Percentiles rank a stretch among this genome's conserved stretches.
Conservation (phyloP, 1,284 basidiomycete species). For the Lentinula novae-zelandiae region DNA sequence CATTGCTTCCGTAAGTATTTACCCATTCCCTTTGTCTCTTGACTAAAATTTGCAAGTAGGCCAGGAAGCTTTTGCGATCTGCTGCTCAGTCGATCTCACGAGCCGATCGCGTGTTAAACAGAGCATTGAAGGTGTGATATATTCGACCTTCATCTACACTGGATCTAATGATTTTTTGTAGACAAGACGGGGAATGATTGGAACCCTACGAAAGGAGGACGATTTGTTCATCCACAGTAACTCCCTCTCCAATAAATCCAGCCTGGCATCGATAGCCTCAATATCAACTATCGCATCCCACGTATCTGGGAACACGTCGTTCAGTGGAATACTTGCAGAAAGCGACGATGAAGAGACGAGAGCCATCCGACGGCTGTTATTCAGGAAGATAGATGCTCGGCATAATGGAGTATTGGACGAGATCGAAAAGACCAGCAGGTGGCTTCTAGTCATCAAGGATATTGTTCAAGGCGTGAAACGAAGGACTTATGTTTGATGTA, state of each 20-base stretch:
- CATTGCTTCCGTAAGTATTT: slow-evolving; percentile 9
- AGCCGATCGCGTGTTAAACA: slow-evolving; percentile 45
- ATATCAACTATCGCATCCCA: slow-evolving; percentile 36
- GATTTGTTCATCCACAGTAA: slow-evolving; percentile 13
- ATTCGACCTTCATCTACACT: not conserved
- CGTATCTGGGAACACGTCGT: slow-evolving; percentile 29
- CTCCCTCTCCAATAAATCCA: slow-evolving; percentile 15
- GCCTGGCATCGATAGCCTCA: slow-evolving; percentile 34
- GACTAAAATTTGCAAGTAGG: slow-evolving; percentile 27
- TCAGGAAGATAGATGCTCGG: slow-evolving; percentile 58
- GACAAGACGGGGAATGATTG: slow-evolving; percentile 10
- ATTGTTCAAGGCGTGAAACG: slow-evolving; percentile 54
- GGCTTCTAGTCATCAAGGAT: slow-evolving; percentile 62
- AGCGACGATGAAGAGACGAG: slow-evolving; percentile 57
- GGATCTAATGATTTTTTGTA: not conserved
- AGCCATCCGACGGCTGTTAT: slow-evolving; percentile 52
- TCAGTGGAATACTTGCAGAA: slow-evolving; percentile 34
- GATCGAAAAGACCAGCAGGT: slow-evolving; percentile 52
- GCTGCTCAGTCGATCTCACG: slow-evolving; percentile 50
- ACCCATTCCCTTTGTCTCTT: slow-evolving; percentile 1
- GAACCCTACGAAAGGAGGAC: slow-evolving; percentile 6
- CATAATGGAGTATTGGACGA: slow-evolving; percentile 59
- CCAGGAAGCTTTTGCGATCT: slow-evolving; percentile 48
- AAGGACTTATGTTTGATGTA: slow-evolving; percentile 36
- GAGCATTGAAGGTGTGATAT: slow-evolving; percentile 46